Evolutionary conservation across 768 basidiomycete species (phyloP), one percentile per base, ranked within the genome.

Genomic region (Pholiota conissans): DNA sequence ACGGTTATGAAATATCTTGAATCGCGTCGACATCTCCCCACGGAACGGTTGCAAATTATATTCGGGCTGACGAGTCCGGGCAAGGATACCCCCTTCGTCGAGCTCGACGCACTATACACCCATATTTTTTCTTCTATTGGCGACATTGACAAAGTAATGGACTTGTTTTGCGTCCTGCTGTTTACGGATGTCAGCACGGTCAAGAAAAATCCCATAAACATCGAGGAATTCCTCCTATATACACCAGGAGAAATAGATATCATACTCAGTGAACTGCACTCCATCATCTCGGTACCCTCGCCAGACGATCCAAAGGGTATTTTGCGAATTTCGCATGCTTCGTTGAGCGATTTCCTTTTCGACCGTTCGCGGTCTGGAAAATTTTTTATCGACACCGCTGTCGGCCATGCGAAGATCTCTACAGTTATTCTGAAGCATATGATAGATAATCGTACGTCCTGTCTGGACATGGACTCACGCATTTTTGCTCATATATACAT

Each of bases 41-140:
- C 53, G 1, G 47, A 61, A 2, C 54, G 57, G 3, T 42, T 62
- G 0, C 16, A 63, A 1, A 47, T 60, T n/a, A 49, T 65, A 13
- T 45, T 59, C 3, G 61, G 58, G 10, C 27, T 63, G 18, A 24
- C 37, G 2, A 7, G 39, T 14, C 54, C 57, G 4, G 55, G 42
- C 9, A 51, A 57, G 4, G 57, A 59, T 7, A 55, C 37, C 2
- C 65, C 65, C 0, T 66, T 66, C 39, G 61, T 60, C 5, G 57
- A 62, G 20, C 55, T 67, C 18, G 63, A 68, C 49, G 47, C 24
- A 3, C 45, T 68, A 2, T 68, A 68, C 53, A 34, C 27, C 7
- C 61, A 63, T 37, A 63, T 65, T 24, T 52, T 65, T 3, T 52
- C 57, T 16, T 55, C 58, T 3, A 52, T 61, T 18, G 40, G 26